Base-by-base conservation (phyloP, 306 rosid species). In the Lagenaria siceraria region DNA sequence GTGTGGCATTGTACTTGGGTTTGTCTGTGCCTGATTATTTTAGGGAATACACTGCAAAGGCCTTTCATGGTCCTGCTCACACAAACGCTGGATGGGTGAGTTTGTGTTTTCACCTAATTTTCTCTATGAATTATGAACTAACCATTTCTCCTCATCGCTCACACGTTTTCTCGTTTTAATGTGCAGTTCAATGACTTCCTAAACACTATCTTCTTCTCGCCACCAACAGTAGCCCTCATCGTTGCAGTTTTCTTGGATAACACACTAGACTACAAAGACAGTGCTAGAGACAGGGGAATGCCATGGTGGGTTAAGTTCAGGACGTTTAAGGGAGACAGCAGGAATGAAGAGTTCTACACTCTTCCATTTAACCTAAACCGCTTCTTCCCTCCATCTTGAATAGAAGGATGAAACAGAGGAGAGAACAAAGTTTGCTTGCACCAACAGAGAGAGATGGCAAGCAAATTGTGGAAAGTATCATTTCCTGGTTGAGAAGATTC, bases 251-350 rank as follows among this genome's bases (percentile, higher is more conserved):
- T 96, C 90, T 86, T 96, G 83, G 99, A 96, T 88, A 96, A 96
- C 81, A 96, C 99, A 29, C 99, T 96, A 40, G 98, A 96, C 71
- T 90, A 83, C 87, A 90, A 89, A 86, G 86, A 89, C 27, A 90
- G 97, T 43, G 96, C 89, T 10, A 89, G 89, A 79, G 99, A 96
- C 77, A 86, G 99, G 73, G 99, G 99, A 81, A 92, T 96, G 99
- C 97, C 99, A 69, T 96, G 99, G 99, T 96, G 99, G 99, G 92
- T 83, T 75, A 96, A 88, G 76, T 96, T 96, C 81, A 74, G 98
- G 78, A 78, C 96, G 40, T 96, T 96, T 59, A 88, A 90, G 82
- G 99, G 97, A 61, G 99, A 96, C 73, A 80, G 87, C 81, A 56
- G 98, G 52, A 96, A 92, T 72, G 99, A 96, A 73, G 99, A 96